Percentiles rank a stretch among this genome's conserved stretches.
Conservation (phyloP, 202 grass and related monocot species). For the Dendrocalamus latiflorus region DNA sequence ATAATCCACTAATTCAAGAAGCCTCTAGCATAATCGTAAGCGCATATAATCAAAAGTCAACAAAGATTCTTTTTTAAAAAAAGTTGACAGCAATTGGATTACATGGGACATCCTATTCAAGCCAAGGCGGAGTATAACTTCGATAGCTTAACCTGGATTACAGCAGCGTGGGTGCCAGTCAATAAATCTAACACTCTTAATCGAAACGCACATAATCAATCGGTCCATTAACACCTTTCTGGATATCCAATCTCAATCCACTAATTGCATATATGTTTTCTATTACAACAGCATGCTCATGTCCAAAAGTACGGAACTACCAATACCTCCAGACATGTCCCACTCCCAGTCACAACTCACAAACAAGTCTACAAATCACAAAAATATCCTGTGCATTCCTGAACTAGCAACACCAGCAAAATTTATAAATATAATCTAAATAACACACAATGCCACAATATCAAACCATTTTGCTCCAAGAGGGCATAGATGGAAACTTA, state of each 20-base stretch:
- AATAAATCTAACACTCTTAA: background rate
- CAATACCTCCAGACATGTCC: background rate
- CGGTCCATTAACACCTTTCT: background rate
- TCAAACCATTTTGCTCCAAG: background rate
- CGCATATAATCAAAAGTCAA: background rate
- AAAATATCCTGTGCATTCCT: no score
- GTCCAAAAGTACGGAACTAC: no score
- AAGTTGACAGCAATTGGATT: background rate
- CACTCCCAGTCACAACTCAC: background rate
- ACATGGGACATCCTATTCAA: background rate
- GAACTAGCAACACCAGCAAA: no score
- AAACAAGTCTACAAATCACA: background rate
- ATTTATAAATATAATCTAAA: background rate
- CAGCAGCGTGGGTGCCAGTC: background rate
- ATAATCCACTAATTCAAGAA: background rate
- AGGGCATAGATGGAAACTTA: background rate
- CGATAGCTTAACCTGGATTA: background rate
- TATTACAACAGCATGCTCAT: no score
- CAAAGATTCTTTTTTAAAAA: background rate
- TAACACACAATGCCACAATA: background rate
- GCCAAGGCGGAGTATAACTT: background rate
- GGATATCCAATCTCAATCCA: background rate
- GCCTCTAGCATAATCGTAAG: background rate
- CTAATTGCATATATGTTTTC: background rate
- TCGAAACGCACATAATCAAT: background rate